Conservation (phyloP, 768 basidiomycete species). For the Xerocomellus dryophilus region DNA sequence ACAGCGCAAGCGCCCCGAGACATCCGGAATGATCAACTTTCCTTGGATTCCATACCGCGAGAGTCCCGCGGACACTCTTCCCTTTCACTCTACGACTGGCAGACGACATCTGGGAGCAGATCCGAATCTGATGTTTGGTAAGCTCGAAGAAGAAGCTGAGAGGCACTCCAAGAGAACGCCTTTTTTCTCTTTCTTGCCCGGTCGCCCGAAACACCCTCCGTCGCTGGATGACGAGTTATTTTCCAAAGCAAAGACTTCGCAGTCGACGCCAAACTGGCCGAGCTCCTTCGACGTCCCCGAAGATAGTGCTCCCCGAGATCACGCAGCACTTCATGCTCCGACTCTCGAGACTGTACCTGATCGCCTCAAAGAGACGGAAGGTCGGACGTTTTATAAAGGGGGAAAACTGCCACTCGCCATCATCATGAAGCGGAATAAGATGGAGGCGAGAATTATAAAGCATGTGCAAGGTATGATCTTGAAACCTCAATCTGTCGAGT, state of each 20-base stretch:
- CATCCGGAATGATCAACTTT: background rate
- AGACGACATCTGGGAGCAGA: background rate
- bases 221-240: conserved; percentile 27
- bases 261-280: conserved; percentile 27
- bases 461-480: conserved; percentile 45
- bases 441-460: conserved; percentile 37
- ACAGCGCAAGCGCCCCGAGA: conserved; percentile 4
- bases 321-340: conserved; percentile 12
- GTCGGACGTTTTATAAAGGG: conserved; percentile 29
- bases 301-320: conserved; percentile 13
- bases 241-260: conserved; percentile 21
- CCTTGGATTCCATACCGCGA: background rate
- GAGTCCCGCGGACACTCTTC: background rate
- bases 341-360: background rate
- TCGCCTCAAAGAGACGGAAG: conserved; percentile 11
- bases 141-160: conserved; percentile 10
- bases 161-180: conserved; percentile 5
- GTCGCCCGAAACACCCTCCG: conserved; percentile 10
- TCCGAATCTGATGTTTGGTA: conserved; percentile 1
- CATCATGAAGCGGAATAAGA: conserved; percentile 34
- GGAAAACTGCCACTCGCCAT: conserved; percentile 29
- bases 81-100: background rate
- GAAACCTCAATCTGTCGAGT: background rate
- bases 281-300: conserved; percentile 20
- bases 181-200: conserved; percentile 16